These are phyloP conservation scores for Juglanconis juglandina DNA, from an alignment of 2,329 filamentous ascomycete genomes.

Conservation along the genomic window DNA sequence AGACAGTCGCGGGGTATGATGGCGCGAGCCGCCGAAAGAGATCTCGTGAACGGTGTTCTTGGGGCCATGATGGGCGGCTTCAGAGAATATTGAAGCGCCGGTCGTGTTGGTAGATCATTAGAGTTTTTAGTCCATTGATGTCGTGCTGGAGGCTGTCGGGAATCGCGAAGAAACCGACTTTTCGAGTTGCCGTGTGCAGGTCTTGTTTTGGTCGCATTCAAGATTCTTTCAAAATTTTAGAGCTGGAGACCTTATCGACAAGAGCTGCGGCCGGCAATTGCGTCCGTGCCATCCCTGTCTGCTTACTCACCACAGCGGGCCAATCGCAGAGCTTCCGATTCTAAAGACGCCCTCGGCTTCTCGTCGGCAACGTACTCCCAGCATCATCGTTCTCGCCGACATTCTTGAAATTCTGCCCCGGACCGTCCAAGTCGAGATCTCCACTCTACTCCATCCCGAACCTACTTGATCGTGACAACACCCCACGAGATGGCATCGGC, in stretches of 20 bases:
- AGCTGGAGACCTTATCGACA: slow-evolving; percentile 2
- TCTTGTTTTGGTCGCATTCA: not conserved
- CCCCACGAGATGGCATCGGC: slow-evolving; percentile 51
- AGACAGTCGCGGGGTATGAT: slow-evolving; percentile 9
- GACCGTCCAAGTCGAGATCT: not conserved
- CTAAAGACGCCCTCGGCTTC: slow-evolving; percentile 47
- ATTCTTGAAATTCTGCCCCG: not conserved
- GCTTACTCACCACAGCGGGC: not conserved
- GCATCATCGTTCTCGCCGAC: slow-evolving; percentile 1
- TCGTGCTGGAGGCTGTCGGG: not conserved
- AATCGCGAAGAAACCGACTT: too few relatives aligned
- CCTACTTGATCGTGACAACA: slow-evolving; percentile 22
- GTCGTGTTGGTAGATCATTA: not conserved
- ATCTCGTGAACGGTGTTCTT: slow-evolving; percentile 22
- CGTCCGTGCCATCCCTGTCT: not conserved
- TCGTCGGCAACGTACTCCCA: slow-evolving; percentile 8
- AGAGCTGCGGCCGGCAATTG: slow-evolving; percentile 8
- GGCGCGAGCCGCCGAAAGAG: slow-evolving; percentile 18
- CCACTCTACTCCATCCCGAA: not conserved
- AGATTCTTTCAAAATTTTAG: slow-evolving; percentile 4
- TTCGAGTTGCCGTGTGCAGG: not conserved
- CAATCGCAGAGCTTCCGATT: slow-evolving; percentile 33
- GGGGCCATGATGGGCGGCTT: slow-evolving; percentile 26
- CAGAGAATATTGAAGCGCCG: not conserved
- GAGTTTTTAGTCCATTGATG: slow-evolving; percentile 1